Evolutionary conservation across 1,284 basidiomycete species (phyloP).

Genomic region (Trichosporon coremiiforme): DNA sequence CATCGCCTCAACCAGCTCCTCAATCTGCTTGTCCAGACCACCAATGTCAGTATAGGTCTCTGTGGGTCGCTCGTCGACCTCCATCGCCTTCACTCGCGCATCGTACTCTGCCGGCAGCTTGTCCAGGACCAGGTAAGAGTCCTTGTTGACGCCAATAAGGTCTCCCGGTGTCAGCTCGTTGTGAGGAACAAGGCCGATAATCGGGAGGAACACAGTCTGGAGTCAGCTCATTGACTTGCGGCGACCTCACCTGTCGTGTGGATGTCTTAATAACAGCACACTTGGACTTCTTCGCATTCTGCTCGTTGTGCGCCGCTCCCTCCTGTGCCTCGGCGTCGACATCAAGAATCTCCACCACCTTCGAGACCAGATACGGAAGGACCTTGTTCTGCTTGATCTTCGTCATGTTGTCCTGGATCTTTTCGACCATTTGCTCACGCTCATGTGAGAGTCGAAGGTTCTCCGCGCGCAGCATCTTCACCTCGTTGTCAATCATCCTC

Average conservation of each 20-base stretch:
- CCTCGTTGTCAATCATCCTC: conserved; percentile 89
- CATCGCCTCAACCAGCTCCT: conserved; percentile 77
- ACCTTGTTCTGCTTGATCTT: conserved; percentile 99
- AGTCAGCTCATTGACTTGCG: conserved; percentile 6
- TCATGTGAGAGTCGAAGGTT: conserved; percentile 89
- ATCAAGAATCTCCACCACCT: conserved; percentile 96
- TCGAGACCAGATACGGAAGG: conserved; percentile 94
- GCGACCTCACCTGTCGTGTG: conserved; percentile 69
- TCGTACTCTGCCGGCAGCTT: conserved; percentile 76
- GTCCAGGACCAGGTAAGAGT: conserved; percentile 95
- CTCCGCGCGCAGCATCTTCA: conserved; percentile 96
- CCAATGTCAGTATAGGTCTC: conserved; percentile 79
- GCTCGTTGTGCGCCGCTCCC: conserved; percentile 88
- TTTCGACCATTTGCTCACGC: conserved; percentile 93
- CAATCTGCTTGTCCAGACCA: conserved; percentile 78
- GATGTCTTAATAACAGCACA: conserved; percentile 99
- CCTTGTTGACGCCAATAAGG: conserved; percentile 98
- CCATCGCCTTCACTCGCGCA: conserved; percentile 85
- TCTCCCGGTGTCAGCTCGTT: conserved; percentile 87
- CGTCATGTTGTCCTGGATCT: conserved; percentile 96
- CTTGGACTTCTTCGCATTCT: conserved; percentile 95
- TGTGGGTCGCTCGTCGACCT: conserved; percentile 80
- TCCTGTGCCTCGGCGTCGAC: conserved; percentile 93
- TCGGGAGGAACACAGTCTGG: conserved; percentile 94
- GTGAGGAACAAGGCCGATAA: conserved; percentile 93